Evolutionary conservation across 768 basidiomycete genomes (phyloP).

Genomic region (Agaricus bisporus): DNA sequence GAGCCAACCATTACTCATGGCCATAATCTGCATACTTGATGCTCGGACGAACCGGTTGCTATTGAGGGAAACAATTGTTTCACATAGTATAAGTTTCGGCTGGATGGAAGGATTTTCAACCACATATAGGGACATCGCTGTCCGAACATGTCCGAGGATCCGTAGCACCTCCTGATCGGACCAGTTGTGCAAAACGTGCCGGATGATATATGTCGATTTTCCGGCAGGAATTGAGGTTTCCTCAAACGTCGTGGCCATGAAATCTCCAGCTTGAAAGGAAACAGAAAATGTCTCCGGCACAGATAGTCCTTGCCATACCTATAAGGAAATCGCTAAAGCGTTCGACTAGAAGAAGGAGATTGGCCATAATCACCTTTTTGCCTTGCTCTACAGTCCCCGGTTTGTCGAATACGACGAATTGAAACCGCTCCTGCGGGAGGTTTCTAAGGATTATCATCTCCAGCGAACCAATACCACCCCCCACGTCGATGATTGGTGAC

Average conservation of each 20-base stretch:
- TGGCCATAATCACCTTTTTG: background rate
- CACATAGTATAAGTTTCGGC: background rate
- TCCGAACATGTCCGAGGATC: constrained; percentile 4
- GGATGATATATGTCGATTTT: constrained; percentile 4
- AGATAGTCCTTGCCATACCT: background rate
- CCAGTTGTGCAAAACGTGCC: constrained; percentile 7
- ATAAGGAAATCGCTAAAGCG: background rate
- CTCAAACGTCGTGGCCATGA: background rate
- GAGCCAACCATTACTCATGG: background rate
- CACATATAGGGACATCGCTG: background rate
- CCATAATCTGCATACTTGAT: constrained; percentile 1
- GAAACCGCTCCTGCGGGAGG: background rate
- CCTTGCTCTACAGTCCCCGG: background rate
- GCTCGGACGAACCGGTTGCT: background rate
- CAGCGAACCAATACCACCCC: constrained; percentile 4
- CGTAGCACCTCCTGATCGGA: constrained; percentile 1
- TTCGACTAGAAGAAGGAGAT: background rate
- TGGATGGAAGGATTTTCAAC: background rate
- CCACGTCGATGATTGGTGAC: constrained; percentile 1
- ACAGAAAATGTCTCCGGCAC: background rate
- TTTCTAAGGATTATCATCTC: background rate
- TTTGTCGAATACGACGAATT: constrained; percentile 1
- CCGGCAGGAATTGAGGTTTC: background rate
- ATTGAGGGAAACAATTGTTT: background rate
- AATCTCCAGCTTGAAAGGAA: background rate